phyloP scores from a whole-genome alignment of 2,329 filamentous ascomycete genomes.

The Ceratocystis destructans region DNA sequence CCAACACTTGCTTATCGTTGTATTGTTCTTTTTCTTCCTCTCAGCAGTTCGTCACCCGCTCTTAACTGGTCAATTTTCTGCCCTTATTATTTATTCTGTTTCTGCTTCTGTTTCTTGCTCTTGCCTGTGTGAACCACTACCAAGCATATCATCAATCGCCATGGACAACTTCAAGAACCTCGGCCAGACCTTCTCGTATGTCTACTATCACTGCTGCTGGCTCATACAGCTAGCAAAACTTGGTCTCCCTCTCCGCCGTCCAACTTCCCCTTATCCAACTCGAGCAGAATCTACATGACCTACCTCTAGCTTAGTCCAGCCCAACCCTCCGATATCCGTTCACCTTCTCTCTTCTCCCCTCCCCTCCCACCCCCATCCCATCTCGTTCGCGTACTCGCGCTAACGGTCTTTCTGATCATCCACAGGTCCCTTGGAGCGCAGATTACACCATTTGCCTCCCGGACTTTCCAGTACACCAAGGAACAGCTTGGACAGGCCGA shows the following conservation, averaged over 20 bases:
- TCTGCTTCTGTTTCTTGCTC: background rate
- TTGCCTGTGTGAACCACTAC: background rate
- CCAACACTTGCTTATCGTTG: background rate
- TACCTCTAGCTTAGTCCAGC: background rate
- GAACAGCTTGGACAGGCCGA: constrained; percentile 91
- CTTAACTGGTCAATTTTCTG: background rate
- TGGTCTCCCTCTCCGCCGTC: background rate
- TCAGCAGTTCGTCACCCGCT: no score
- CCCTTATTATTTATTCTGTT: background rate
- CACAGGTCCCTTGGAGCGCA: constrained; percentile 53
- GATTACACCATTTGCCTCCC: constrained; percentile 83
- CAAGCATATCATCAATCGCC: background rate
- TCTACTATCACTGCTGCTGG: background rate
- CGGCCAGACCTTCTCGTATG: constrained; percentile 20
- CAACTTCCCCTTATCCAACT: background rate
- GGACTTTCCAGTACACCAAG: constrained; percentile 94
- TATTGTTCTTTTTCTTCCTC: no score
- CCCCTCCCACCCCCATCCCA: background rate
- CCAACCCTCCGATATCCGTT: background rate
- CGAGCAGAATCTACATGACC: background rate
- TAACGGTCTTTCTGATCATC: background rate
- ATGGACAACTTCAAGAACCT: constrained; percentile 20
- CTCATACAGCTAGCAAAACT: no score
- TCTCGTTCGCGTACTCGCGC: background rate
- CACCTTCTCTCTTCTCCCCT: background rate